Percentiles rank a stretch among this genome's conserved stretches.
Conservation (phyloP, 768 basidiomycete species). For the Solioccasus polychromus region DNA sequence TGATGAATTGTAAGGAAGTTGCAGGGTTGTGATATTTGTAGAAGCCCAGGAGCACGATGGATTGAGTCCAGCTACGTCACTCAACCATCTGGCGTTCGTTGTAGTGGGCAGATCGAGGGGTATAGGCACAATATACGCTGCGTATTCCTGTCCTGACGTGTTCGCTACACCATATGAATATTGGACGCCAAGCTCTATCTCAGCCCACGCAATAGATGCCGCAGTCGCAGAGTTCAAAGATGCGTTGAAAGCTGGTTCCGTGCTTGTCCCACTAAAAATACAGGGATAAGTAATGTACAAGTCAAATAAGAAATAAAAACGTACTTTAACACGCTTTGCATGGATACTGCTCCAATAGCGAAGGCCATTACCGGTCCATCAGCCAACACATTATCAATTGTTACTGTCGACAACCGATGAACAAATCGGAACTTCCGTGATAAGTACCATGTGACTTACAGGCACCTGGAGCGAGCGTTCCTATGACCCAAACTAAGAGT, state of each 20-base stretch:
- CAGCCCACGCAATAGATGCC: conserved; percentile 25
- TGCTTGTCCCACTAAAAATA: conserved; percentile 6
- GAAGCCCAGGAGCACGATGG: conserved; percentile 27
- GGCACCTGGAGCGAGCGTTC: conserved; percentile 24
- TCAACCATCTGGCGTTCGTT: conserved; percentile 25
- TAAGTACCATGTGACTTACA: conserved; percentile 13
- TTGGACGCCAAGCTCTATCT: conserved; percentile 23
- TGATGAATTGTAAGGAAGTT: conserved; percentile 11
- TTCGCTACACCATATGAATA: conserved; percentile 19
- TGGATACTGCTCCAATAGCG: conserved; percentile 18
- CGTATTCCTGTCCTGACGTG: conserved; percentile 14
- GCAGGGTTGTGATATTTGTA: conserved; percentile 23
- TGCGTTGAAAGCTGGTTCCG: conserved; percentile 1
- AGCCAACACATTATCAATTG: conserved; percentile 18
- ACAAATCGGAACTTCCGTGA: neutral
- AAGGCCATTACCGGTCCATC: conserved; percentile 24
- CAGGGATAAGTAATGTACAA: neutral
- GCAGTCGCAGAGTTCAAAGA: conserved; percentile 10
- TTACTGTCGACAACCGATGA: conserved; percentile 9
- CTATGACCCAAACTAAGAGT: conserved; percentile 17
- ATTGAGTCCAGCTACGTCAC: conserved; percentile 27
- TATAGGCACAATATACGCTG: conserved; percentile 18
- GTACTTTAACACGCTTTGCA: conserved; percentile 27
- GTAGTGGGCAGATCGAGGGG: conserved; percentile 17
- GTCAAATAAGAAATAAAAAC: neutral